Base-by-base conservation (phyloP, 1,284 basidiomycete species). In the Rhodotorula sp. region DNA sequence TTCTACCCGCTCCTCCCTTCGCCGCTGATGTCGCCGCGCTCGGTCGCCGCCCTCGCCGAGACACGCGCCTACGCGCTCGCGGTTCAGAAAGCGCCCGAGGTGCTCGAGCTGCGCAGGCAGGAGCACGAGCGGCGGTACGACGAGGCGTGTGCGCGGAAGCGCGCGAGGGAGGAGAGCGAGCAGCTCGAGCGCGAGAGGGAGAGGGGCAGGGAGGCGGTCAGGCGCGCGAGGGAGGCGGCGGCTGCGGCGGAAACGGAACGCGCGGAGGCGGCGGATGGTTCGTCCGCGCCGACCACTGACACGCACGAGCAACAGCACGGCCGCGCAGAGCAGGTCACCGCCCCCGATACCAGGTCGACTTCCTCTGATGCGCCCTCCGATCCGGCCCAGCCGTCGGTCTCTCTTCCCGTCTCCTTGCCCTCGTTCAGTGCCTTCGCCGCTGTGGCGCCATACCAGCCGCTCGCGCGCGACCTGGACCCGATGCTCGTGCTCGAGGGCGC, bases 401-500 rank as follows among this genome's bases (percentile, higher is more conserved):
- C 44, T 15, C 7, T 39, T 39, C 44, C 44, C 44, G 10, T 44
- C 44, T 19, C 44, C 39, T 19, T 44, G 44, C 44, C 44, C 15
- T 21, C 44, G 44, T 4, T 44, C 13, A 50, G 48, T 27, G 61
- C 61, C 25, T 63, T 44, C 46, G 59, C 64, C 25, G 46, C 64
- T 1, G 60, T 70, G n/a, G 59, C 65, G 61, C 68, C 68, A 15
- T 70, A 70, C 59, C 55, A 39, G 22, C 61, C 64, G 1, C 32
- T 66, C 37, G 27, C 39, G 29, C 36, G n/a, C 27, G 64, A 41
- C 5, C 0, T 34, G 17, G 68, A 70, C 50, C 59, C 63, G 36
- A 56, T 46, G 51, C 44, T 65, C 54, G 59, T 53, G 58, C 27
- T 41, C n/a, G 17, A n/a, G 34, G 17, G 54, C 8, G 29, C 17